Conservation (phyloP, 2,329 filamentous ascomycete species). For the Camillea tinctor region DNA sequence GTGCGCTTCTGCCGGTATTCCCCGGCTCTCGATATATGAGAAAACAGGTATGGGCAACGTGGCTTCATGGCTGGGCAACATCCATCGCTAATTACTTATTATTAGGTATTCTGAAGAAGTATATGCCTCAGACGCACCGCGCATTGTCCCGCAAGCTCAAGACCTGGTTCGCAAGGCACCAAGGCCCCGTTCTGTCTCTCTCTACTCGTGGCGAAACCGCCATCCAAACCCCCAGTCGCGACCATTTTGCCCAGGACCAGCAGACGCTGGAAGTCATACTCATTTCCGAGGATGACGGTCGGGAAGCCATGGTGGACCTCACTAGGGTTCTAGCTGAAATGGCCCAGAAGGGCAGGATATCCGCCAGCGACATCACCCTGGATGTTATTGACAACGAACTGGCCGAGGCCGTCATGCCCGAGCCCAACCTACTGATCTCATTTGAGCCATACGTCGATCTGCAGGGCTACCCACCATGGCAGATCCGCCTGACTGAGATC, state of each 20-base stretch:
- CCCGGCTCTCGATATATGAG: conserved; percentile 87
- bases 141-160: conserved; percentile 76
- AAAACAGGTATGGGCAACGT: conserved; percentile 66
- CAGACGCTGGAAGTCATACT: conserved; percentile 64
- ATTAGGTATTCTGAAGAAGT: conserved; percentile 81
- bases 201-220: conserved; percentile 43
- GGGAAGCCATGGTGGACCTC: conserved; percentile 91
- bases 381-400: conserved; percentile 91
- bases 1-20: conserved; percentile 87
- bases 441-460: conserved; percentile 83
- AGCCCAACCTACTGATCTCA: conserved; percentile 85
- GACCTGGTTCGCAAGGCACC: conserved; percentile 78
- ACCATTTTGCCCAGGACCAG: conserved; percentile 35
- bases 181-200: conserved; percentile 64
- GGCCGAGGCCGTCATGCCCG: conserved; percentile 72
- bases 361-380: conserved; percentile 74
- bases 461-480: conserved; percentile 94
- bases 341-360: conserved; percentile 85
- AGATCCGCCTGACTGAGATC: conserved; percentile 91
- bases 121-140: conserved; percentile 80
- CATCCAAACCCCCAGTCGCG: conserved; percentile 31
- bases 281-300: conserved; percentile 82
- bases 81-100: conserved; percentile 10
- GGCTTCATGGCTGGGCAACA: conserved; percentile 3
- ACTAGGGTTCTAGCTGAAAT: conserved; percentile 94